These are phyloP conservation scores for Lachancea dasiensis DNA, from an alignment of 805 yeast species.

Conservation along the genomic window DNA sequence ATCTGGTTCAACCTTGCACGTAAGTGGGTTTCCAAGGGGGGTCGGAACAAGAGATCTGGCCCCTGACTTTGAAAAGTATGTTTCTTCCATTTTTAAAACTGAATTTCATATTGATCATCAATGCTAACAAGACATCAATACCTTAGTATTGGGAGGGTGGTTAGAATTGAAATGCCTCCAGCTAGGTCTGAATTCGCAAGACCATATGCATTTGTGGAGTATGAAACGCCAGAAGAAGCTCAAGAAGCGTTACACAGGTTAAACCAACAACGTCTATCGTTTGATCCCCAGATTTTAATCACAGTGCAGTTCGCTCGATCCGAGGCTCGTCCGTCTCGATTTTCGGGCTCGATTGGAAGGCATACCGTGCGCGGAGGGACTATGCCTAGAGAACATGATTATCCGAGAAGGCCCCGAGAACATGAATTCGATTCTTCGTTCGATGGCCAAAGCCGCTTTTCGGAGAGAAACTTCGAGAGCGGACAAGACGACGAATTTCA, in stretches of 20 bases:
- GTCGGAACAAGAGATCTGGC: slow-evolving; percentile 54
- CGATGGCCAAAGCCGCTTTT: slow-evolving; percentile 1
- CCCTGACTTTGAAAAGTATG: slow-evolving; percentile 55
- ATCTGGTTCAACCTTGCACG: slow-evolving; percentile 42
- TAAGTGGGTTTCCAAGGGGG: slow-evolving; percentile 47
- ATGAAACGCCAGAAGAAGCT: slow-evolving; percentile 45
- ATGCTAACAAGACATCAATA: too few species aligned
- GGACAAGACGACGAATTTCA: slow-evolving; percentile 3
- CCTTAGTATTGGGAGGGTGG: slow-evolving; percentile 48
- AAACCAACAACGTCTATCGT: slow-evolving; percentile 40
- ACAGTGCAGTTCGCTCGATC: slow-evolving; percentile 52
- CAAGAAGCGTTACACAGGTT: slow-evolving; percentile 45
- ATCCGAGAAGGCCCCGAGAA: slow-evolving; percentile 2
- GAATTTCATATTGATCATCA: too few species aligned
- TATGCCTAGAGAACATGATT: background rate
- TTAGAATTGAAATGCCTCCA: slow-evolving; percentile 57
- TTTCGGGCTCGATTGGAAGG: slow-evolving; percentile 3
- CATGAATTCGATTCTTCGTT: background rate
- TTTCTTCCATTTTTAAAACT: too few species aligned
- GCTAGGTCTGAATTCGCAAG: slow-evolving; percentile 54
- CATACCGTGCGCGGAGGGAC: background rate
- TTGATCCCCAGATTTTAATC: slow-evolving; percentile 37
- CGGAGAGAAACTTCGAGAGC: slow-evolving; percentile 3
- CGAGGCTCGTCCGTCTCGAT: slow-evolving; percentile 42
- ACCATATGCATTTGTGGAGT: slow-evolving; percentile 61